Evolutionary conservation across 352 stramenopile genomes (phyloP).

Genomic region (Blastocystis sp.): DNA sequence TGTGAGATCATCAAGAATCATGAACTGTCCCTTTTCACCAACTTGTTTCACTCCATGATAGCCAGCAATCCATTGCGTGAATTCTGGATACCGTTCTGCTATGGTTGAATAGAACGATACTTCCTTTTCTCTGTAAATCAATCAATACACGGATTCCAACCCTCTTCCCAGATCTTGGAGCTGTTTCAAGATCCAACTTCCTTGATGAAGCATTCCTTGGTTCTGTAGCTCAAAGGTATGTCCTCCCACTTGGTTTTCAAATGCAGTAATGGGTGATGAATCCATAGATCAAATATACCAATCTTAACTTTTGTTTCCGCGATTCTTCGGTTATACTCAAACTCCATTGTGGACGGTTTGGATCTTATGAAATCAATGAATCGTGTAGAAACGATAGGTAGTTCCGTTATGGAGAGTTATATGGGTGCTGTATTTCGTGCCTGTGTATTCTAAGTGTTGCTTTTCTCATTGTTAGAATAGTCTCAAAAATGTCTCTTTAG

Average conservation of each 20-base stretch:
- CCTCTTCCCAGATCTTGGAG: constrained; percentile 59
- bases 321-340: too few species aligned
- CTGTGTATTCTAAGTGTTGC: neutral
- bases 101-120: constrained; percentile 36
- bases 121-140: constrained; percentile 45
- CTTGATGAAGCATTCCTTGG: constrained; percentile 51
- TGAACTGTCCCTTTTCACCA: constrained; percentile 36
- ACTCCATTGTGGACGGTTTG: too few species aligned
- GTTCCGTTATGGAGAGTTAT: neutral
- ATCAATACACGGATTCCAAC: neutral
- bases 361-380: too few species aligned
- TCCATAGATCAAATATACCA: constrained; percentile 22
- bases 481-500: neutral
- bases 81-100: constrained; percentile 14
- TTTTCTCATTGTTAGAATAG: neutral
- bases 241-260: constrained; percentile 57
- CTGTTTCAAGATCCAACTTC: constrained; percentile 50
- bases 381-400: neutral
- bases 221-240: constrained; percentile 49
- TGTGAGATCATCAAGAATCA: constrained; percentile 56
- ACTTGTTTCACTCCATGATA: constrained; percentile 48
- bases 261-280: constrained; percentile 18
- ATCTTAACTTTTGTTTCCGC: neutral
- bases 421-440: neutral
- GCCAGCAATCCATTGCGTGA: constrained; percentile 38